These are phyloP conservation scores for Phytopythium cucurbitacearum DNA, from an alignment of 352 stramenopile species.

Conservation along the genomic window DNA sequence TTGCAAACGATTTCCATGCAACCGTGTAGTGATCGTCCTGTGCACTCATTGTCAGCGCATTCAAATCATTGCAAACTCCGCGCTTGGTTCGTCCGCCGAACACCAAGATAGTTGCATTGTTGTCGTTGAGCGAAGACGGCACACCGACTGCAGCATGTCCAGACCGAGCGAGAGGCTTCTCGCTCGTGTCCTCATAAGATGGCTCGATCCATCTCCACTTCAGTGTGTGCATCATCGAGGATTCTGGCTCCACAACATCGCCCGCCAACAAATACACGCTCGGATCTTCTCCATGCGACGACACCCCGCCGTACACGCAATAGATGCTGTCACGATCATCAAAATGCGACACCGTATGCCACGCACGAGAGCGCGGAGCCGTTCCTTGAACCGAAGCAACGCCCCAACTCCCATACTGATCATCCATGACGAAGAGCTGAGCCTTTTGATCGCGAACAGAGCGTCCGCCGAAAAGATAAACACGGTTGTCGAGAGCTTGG, in stretches of 20 bases:
- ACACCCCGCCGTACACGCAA: constrained; percentile 60
- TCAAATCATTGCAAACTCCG: constrained; percentile 50
- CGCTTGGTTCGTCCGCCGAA: constrained; percentile 67
- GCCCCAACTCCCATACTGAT: constrained; percentile 49
- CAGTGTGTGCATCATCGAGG: constrained; percentile 7
- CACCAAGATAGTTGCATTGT: constrained; percentile 18
- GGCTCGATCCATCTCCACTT: constrained; percentile 20
- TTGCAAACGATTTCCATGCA: constrained; percentile 21
- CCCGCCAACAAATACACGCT: constrained; percentile 29
- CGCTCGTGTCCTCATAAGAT: constrained; percentile 8
- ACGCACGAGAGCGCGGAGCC: constrained; percentile 43
- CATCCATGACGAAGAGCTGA: constrained; percentile 41
- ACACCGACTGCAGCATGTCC: constrained; percentile 44
- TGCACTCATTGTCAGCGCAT: constrained; percentile 14
- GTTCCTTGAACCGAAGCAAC: constrained; percentile 15
- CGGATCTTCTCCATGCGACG: constrained; percentile 47
- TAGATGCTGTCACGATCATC: constrained; percentile 10
- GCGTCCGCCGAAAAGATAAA: constrained; percentile 53
- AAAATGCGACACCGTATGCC: constrained; percentile 45
- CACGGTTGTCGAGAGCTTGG: constrained; percentile 9
- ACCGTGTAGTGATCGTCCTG: background rate
- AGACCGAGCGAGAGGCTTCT: constrained; percentile 31
- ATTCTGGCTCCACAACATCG: background rate
- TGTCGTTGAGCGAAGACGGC: background rate
- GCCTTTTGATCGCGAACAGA: constrained; percentile 56